Conservation (phyloP, 129 eudicot genomes). For the Centaurea solstitialis region DNA sequence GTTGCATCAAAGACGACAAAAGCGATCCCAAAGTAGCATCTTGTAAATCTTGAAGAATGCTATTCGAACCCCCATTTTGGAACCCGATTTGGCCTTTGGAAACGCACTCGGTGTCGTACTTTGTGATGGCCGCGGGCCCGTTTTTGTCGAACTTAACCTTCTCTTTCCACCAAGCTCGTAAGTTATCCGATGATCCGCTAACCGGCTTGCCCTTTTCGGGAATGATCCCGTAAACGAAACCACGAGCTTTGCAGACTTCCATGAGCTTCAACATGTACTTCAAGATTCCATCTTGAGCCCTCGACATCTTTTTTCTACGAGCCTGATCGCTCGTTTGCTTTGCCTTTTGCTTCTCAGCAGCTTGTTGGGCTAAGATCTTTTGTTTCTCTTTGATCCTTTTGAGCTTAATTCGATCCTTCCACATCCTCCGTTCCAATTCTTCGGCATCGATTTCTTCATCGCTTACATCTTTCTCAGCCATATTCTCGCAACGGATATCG, state of each 20-base stretch:
- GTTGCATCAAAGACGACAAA: slow-evolving; percentile 91
- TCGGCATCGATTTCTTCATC: slow-evolving; percentile 91
- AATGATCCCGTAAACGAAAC: slow-evolving; percentile 90
- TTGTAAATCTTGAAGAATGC: slow-evolving; percentile 75
- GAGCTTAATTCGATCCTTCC: slow-evolving; percentile 83
- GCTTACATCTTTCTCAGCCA: slow-evolving; percentile 87
- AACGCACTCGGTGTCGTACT: slow-evolving; percentile 57
- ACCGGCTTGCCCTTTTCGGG: slow-evolving; percentile 98
- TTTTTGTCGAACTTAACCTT: slow-evolving; percentile 93
- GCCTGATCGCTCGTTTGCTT: slow-evolving; percentile 78
- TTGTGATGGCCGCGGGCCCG: slow-evolving; percentile 83
- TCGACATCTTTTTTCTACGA: slow-evolving; percentile 83
- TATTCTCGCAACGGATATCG: slow-evolving; percentile 59
- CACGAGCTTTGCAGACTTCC: slow-evolving; percentile 96
- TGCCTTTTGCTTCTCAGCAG: slow-evolving; percentile 71
- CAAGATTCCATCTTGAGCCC: slow-evolving; percentile 92
- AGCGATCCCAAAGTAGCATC: slow-evolving; percentile 95
- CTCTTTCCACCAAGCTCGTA: slow-evolving; percentile 99
- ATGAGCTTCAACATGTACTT: slow-evolving; percentile 95
- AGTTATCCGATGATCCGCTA: slow-evolving; percentile 89
- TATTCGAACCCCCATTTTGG: slow-evolving; percentile 48
- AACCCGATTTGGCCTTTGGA: slow-evolving; percentile 41
- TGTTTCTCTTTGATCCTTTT: slow-evolving; percentile 72
- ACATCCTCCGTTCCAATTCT: slow-evolving; percentile 82
- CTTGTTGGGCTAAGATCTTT: slow-evolving; percentile 64